These are phyloP conservation scores for Rhynchosporium secalis DNA, from an alignment of 2,329 filamentous ascomycete genomes.

Conservation along the genomic window DNA sequence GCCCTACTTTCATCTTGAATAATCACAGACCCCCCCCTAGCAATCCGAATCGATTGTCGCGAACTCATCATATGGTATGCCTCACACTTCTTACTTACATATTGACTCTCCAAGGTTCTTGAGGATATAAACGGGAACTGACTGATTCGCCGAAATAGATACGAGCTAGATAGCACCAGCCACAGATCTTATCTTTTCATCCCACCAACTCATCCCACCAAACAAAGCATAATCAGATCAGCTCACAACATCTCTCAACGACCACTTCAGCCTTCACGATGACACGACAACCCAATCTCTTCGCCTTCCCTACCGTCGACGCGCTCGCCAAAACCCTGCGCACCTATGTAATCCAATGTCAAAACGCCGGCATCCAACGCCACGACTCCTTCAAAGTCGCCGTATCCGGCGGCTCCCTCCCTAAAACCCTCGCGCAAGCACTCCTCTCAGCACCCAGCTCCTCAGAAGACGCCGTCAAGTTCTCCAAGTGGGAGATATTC, in stretches of 20 bases:
- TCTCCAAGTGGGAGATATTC: slow-evolving; percentile 94
- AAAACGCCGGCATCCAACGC: slow-evolving; percentile 75
- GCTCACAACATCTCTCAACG: not conserved
- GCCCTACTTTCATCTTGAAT: not conserved
- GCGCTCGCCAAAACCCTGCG: slow-evolving; percentile 76
- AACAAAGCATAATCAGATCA: not conserved
- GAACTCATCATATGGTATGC: not conserved
- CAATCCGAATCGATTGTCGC: not conserved
- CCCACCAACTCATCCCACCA: slow-evolving; percentile 12
- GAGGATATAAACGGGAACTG: not conserved
- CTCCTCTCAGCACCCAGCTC: slow-evolving; percentile 60
- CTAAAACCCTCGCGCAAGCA: slow-evolving; percentile 81
- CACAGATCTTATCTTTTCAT: slow-evolving; percentile 11
- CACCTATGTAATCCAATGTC: slow-evolving; percentile 77
- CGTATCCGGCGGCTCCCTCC: slow-evolving; percentile 91
- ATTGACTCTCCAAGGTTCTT: not conserved
- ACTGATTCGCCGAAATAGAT: not conserved
- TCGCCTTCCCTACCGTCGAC: slow-evolving; percentile 70
- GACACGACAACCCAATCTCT: slow-evolving; percentile 61
- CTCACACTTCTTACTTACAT: not conserved
- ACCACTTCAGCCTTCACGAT: slow-evolving; percentile 26
- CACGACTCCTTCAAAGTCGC: slow-evolving; percentile 88
- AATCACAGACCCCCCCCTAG: not conserved
- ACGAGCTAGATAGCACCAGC: slow-evolving; percentile 8
- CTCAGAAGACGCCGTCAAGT: slow-evolving; percentile 65